These are phyloP conservation scores for Flaveria robusta DNA, from an alignment of 129 eudicot genomes.

Conservation along the genomic window DNA sequence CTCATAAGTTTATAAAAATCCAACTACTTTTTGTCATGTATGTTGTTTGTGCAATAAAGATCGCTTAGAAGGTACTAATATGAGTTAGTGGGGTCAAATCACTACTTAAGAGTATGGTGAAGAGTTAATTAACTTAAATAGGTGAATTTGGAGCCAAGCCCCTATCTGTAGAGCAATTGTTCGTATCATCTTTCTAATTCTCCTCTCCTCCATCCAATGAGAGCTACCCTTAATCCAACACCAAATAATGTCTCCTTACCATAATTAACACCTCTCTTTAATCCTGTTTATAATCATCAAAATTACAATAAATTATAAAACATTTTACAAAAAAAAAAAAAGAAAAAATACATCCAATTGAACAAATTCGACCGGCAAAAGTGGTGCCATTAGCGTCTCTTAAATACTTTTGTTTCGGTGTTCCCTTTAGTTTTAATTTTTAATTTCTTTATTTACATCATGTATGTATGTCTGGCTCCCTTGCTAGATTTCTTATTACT, in stretches of 20 bases:
- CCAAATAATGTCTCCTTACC: neutral
- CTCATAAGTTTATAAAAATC: neutral
- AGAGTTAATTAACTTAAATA: conserved; percentile 33
- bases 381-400: too few relatives aligned
- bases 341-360: neutral
- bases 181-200: conserved; percentile 18
- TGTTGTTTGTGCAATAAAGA: conserved; percentile 14
- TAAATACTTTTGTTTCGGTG: too few relatives aligned
- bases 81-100: conserved; percentile 32
- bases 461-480: too few relatives aligned
- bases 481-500: too few relatives aligned
- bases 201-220: conserved; percentile 24
- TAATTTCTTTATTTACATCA: too few relatives aligned
- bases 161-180: conserved; percentile 33
- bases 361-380: too few relatives aligned
- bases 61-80: conserved; percentile 33
- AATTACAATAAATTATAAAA: neutral
- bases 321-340: neutral
- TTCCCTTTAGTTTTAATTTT: too few relatives aligned
- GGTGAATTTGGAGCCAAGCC: conserved; percentile 35
- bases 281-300: neutral
- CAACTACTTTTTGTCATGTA: neutral
- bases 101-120: conserved; percentile 34
- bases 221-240: conserved; percentile 36
- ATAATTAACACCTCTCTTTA: conserved; percentile 1